These are phyloP conservation scores for Singerocomus inundabilis DNA, from an alignment of 1,284 basidiomycete genomes.

Conservation along the genomic window DNA sequence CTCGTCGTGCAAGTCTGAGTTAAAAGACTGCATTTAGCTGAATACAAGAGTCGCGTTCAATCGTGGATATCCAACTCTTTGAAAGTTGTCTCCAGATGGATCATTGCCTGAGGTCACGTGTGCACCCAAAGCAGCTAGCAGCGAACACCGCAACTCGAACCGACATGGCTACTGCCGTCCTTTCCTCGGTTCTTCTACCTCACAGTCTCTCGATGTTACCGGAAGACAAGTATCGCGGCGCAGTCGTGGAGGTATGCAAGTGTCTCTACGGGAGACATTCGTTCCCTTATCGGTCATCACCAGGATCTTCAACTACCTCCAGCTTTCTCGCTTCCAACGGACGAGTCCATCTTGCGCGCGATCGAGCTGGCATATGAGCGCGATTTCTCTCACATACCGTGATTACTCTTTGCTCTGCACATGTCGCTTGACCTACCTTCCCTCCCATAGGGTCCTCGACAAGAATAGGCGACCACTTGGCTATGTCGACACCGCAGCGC, in stretches of 20 bases:
- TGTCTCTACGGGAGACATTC: background rate
- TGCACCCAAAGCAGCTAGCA: background rate
- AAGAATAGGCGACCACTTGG: slow-evolving; percentile 72
- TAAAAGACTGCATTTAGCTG: too few species aligned
- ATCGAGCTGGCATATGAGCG: slow-evolving; percentile 86
- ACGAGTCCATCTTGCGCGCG: slow-evolving; percentile 69
- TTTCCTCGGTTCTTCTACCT: background rate
- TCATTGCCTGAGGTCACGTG: slow-evolving; percentile 2
- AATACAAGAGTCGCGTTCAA: too few species aligned
- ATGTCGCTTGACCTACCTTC: slow-evolving; percentile 5
- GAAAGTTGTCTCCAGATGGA: too few species aligned
- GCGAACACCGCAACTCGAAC: too few species aligned
- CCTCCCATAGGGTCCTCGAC: slow-evolving; percentile 64
- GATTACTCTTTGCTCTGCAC: slow-evolving; percentile 21
- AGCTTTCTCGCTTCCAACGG: slow-evolving; percentile 77
- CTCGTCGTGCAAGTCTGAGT: background rate
- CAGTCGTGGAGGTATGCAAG: slow-evolving; percentile 69
- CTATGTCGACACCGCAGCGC: slow-evolving; percentile 71
- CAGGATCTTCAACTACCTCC: slow-evolving; percentile 88
- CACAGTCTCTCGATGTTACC: slow-evolving; percentile 9
- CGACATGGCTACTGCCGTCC: slow-evolving; percentile 4
- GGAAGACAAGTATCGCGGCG: slow-evolving; percentile 70
- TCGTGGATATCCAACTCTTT: too few species aligned
- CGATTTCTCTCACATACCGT: slow-evolving; percentile 92
- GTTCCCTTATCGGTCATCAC: background rate